Base-by-base conservation (phyloP, 2,329 filamentous ascomycete species). In the Microcyclosporella mali region DNA sequence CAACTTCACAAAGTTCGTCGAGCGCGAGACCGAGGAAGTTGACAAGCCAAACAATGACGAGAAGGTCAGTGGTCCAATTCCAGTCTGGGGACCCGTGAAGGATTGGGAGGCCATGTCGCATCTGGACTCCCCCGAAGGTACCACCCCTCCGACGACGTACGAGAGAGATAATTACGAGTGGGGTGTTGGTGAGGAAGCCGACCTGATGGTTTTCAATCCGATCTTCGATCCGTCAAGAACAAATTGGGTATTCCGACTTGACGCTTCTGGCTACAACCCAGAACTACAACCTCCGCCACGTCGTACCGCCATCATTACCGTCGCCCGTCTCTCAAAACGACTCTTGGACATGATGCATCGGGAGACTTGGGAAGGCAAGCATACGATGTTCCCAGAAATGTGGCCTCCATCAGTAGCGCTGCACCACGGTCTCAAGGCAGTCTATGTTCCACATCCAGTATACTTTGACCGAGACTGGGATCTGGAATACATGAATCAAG, bases 361-460 rank as follows among this genome's bases (percentile, higher is more conserved):
- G 27, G 86, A 89, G 62, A 85, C 85, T 40, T 71, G 83, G 50
- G 73, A 77, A 11, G 82, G 84, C 50, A 83, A 84, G 56, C 84
- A 88, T 58, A 67, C 69, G 57, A 80, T 89, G 56, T 84, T 82
- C 45, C 85, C 84, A 0, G 85, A 90, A 61, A 88, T 90, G 84
- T 84, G 81, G 47, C 79, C 84, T 1, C 81, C 84, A 42, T 83
- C 83, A 0, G 77, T 83, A 18, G 79, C 84, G 0, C 72, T 90
- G 14, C 77, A 88, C 49, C 84, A 92, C 60, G 85, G 86, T 4
- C 70, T 89, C 37, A 90, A 90, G 66, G 80, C 83, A 3, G 82
- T 88, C 3, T 86, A 82, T 57, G 84, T 80, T 9, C 85, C 85
- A 9, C 85, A 89, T 63, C 85, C 85, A 1, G 78, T 89, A 35